phyloP scores from a whole-genome alignment of 1,139 yeast genomes.

The Protomyces pachydermus region DNA sequence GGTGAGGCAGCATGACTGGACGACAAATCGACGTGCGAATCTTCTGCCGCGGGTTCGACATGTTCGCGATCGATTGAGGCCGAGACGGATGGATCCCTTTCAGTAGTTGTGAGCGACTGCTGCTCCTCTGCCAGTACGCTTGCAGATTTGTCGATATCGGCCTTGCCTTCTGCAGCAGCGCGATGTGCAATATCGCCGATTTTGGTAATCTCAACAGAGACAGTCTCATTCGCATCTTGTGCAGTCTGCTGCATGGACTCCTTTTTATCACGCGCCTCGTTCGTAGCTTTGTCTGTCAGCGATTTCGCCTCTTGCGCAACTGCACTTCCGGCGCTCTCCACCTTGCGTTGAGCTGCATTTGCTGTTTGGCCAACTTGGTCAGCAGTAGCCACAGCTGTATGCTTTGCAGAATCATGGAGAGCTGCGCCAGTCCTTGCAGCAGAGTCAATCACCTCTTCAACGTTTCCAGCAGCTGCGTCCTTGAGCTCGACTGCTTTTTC shows the following conservation, averaged over 20 bases:
- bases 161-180: not conserved
- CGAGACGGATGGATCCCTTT: not conserved
- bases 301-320: not conserved
- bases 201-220: not conserved
- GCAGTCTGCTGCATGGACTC: not conserved
- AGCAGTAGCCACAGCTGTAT: not conserved
- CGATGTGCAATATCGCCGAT: not conserved
- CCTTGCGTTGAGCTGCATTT: not conserved
- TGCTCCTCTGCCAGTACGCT: not conserved
- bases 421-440: not conserved
- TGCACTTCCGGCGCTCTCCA: not conserved
- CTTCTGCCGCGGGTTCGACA: slow-evolving; percentile 18
- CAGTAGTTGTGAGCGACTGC: not conserved
- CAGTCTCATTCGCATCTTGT: not conserved
- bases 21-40: not conserved
- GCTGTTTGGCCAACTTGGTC: not conserved
- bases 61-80: not conserved
- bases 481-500: not conserved
- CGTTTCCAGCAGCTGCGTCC: not conserved
- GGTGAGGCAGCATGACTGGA: not conserved
- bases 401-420: not conserved
- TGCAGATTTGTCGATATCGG: not conserved
- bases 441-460: not conserved
- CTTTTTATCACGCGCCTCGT: not conserved
- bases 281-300: not conserved